Conservation (phyloP, 2,329 filamentous ascomycete species). For the Penicillium janthinellum region DNA sequence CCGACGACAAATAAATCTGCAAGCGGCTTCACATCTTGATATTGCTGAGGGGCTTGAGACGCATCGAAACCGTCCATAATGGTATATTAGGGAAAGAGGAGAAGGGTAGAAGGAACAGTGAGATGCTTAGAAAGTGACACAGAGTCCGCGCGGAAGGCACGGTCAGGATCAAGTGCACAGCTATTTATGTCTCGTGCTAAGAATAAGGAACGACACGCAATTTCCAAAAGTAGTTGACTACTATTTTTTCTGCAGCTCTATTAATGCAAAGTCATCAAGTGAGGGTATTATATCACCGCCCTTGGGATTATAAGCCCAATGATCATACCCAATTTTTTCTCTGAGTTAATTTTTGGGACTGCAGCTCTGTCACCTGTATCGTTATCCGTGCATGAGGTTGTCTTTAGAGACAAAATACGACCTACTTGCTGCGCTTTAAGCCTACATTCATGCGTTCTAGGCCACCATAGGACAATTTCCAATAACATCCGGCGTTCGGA, state of each 20-base stretch:
- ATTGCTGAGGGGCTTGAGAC: not conserved
- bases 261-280: not conserved
- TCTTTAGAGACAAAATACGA: no score
- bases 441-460: no score
- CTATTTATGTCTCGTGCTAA: not conserved
- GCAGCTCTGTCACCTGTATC: no score
- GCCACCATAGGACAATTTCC: no score
- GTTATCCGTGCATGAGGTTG: no score
- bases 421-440: no score
- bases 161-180: not conserved
- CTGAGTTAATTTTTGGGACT: no score
- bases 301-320: no score
- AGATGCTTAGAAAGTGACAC: not conserved
- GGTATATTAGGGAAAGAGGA: not conserved
- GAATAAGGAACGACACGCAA: not conserved
- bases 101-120: not conserved
- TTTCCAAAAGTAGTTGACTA: not conserved
- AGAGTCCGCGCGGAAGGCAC: not conserved
- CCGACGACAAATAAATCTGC: not conserved
- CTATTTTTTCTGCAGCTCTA: not conserved
- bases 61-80: not conserved
- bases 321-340: no score
- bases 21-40: not conserved
- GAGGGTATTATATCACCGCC: not conserved
- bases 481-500: no score